Base-by-base conservation (phyloP, 1,284 basidiomycete genomes). In the Erythrobasidium hasegawianum region DNA sequence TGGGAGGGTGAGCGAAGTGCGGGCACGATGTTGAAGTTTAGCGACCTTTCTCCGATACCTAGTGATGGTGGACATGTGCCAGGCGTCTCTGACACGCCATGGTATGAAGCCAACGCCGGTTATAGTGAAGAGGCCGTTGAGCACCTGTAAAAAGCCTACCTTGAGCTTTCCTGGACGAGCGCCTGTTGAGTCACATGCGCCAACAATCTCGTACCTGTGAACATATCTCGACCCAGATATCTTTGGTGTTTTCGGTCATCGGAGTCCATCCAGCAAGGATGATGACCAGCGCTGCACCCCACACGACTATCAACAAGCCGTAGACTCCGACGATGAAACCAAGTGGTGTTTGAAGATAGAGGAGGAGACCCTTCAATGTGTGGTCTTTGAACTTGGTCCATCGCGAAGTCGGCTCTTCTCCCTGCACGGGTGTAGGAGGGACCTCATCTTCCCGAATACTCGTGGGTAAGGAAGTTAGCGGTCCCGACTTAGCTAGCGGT, bases 151-250 rank as follows among this genome's bases (percentile, higher is more conserved):
- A 18, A 24, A 4, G 22, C 22, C 11, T 41, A 41, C n/a, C n/a
- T 41, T n/a, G 11, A 11, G n/a, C 11, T 41, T n/a, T 41, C 11
- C n/a, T n/a, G n/a, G n/a, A n/a, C n/a, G n/a, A n/a, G n/a, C n/a
- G n/a, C n/a, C n/a, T n/a, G n/a, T n/a, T n/a, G n/a, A n/a, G n/a
- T n/a, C n/a, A n/a, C n/a, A n/a, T n/a, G n/a, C n/a, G n/a, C n/a
- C n/a, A n/a, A n/a, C n/a, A n/a, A n/a, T n/a, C n/a, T n/a, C 45
- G 4, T 14, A 47, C 45, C 45, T 47, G 45, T 4, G 45, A 47
- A 14, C 45, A 47, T 5, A 47, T 24, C 16, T 47, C 45, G n/a
- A 47, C 45, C 45, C 45, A 47, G 16, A 47, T 47, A 47, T 47
- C 45, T 24, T 47, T 47, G n/a, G 45, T 47, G 16, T 47, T 4